phyloP scores from a whole-genome alignment of 352 stramenopile genomes.

The Phytophthora rubi region DNA sequence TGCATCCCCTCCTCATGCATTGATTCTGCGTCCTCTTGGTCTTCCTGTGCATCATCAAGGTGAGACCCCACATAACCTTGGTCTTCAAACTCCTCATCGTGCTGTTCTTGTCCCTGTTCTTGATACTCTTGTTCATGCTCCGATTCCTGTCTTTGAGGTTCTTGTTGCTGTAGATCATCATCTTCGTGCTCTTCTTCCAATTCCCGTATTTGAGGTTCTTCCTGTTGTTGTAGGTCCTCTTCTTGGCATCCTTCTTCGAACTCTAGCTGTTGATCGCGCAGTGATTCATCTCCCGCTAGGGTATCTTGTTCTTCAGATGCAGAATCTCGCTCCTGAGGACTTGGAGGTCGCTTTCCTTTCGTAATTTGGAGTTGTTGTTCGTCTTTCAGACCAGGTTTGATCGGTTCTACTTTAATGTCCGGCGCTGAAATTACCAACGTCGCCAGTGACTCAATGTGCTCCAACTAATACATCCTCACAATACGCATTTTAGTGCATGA shows the following conservation, averaged over 20 bases:
- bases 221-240: not conserved
- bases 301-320: not conserved
- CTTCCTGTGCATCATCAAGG: not conserved
- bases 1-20: not conserved
- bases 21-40: not conserved
- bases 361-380: not conserved
- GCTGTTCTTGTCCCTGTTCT: not conserved
- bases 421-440: constrained; percentile 40
- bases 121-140: not conserved
- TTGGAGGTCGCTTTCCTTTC: not conserved
- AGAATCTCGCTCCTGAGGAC: not conserved
- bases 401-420: constrained; percentile 3
- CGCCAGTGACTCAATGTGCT: constrained; percentile 58
- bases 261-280: not conserved
- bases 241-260: not conserved
- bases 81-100: not conserved
- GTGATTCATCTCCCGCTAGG: not conserved
- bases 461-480: constrained; percentile 31
- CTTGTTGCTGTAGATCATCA: not conserved
- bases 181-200: not conserved
- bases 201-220: not conserved
- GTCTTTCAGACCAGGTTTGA: constrained; percentile 4
- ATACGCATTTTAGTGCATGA: constrained; percentile 5
- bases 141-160: not conserved
- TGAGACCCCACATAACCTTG: not conserved